Evolutionary conservation across 768 basidiomycete genomes (phyloP).

Genomic region (Leccinum rimulosum): DNA sequence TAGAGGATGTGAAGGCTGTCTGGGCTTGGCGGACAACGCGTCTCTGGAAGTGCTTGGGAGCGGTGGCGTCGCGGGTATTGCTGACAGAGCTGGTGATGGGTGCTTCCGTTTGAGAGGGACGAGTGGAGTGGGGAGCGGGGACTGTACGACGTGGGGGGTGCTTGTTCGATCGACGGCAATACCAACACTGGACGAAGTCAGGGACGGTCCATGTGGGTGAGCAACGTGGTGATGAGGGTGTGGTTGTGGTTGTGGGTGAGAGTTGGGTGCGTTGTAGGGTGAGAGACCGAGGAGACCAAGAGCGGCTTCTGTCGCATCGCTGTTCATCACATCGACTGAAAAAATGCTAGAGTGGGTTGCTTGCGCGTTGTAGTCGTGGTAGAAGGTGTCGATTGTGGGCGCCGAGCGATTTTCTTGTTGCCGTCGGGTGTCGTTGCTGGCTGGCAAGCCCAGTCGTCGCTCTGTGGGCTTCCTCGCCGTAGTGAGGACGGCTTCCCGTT

Average conservation of each 20-base stretch:
- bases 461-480: constrained; percentile 6
- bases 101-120: constrained; percentile 45
- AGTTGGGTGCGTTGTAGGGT: constrained; percentile 32
- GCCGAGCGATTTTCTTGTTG: constrained; percentile 18
- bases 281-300: constrained; percentile 56
- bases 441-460: neutral
- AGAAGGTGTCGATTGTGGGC: constrained; percentile 13
- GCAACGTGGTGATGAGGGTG: constrained; percentile 26
- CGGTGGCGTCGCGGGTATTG: constrained; percentile 9
- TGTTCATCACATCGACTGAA: constrained; percentile 37
- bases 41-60: constrained; percentile 8
- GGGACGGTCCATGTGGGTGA: constrained; percentile 27
- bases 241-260: constrained; percentile 25
- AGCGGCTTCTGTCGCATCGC: constrained; percentile 59
- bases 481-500: neutral
- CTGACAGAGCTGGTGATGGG: constrained; percentile 20
- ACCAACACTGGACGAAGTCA: constrained; percentile 24
- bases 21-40: constrained; percentile 9
- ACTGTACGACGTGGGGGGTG: constrained; percentile 20
- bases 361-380: constrained; percentile 8
- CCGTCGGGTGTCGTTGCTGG: constrained; percentile 6
- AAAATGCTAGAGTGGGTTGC: constrained; percentile 6
- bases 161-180: constrained; percentile 26
- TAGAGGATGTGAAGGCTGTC: constrained; percentile 18
- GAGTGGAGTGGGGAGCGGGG: constrained; percentile 25